Conservation (phyloP, 116 monocot genomes). For the Dioscorea cayenensis region DNA sequence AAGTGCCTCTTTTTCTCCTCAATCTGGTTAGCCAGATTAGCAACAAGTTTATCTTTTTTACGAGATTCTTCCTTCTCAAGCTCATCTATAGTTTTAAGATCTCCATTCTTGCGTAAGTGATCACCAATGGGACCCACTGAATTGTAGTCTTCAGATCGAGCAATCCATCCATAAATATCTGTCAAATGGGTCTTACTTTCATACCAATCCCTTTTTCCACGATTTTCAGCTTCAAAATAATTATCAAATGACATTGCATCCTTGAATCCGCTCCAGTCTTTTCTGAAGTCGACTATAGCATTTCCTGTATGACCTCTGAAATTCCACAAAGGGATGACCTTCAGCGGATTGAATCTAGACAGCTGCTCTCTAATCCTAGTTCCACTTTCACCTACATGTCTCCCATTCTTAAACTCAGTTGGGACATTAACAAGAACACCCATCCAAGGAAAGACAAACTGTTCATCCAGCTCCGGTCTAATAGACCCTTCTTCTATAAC, state of each 20-base stretch:
- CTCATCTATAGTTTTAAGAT: slow-evolving; percentile 58
- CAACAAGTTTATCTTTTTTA: slow-evolving; percentile 58
- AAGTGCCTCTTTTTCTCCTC: slow-evolving; percentile 55
- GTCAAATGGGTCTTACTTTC: slow-evolving; percentile 6
- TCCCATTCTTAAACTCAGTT: slow-evolving; percentile 21
- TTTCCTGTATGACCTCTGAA: slow-evolving; percentile 31
- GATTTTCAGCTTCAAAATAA: slow-evolving; percentile 38
- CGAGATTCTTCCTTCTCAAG: slow-evolving; percentile 42
- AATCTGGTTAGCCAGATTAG: slow-evolving; percentile 54
- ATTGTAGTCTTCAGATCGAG: slow-evolving; percentile 65
- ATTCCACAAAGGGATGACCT: slow-evolving; percentile 42
- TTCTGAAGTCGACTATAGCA: slow-evolving; percentile 54
- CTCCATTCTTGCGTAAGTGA: slow-evolving; percentile 54
- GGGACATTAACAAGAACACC: slow-evolving; percentile 33
- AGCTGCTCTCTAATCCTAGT: slow-evolving; percentile 27
- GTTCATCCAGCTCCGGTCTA: slow-evolving; percentile 22
- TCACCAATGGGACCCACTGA: slow-evolving; percentile 35
- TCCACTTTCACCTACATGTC: slow-evolving; percentile 37
- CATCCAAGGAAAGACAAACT: slow-evolving; percentile 65
- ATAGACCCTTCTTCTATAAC: slow-evolving; percentile 7
- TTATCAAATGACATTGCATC: slow-evolving; percentile 68
- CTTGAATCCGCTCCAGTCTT: slow-evolving; percentile 64
- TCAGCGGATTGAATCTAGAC: slow-evolving; percentile 39
- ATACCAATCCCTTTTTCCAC: slow-evolving; percentile 51
- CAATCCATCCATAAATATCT: slow-evolving; percentile 76